Percentiles rank a stretch among this genome's conserved stretches.
These are phyloP conservation scores for Agapanthus africanus DNA, from an alignment of 106 monocot genomes.

Conservation along the genomic window DNA sequence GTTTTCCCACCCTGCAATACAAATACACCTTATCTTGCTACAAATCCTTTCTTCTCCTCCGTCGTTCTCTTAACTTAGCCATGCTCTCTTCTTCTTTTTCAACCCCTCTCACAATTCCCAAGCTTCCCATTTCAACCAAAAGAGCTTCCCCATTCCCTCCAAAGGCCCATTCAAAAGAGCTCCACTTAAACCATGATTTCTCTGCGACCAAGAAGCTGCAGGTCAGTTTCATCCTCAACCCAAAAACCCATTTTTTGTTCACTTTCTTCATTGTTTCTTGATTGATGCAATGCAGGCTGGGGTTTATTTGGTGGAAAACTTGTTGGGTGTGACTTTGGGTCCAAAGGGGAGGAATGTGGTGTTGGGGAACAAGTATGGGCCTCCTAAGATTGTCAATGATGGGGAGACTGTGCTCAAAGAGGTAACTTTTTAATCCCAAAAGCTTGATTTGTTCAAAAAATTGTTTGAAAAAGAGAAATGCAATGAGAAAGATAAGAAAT, in stretches of 20 bases:
- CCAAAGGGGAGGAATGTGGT: conserved; percentile 93
- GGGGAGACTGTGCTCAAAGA: conserved; percentile 93
- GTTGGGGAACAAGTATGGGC: conserved; percentile 77
- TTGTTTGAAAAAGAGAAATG: too few relatives aligned
- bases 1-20: too few relatives aligned
- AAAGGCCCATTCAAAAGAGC: conserved; percentile 61
- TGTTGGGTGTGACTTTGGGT: conserved; percentile 85
- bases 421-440: conserved; percentile 40
- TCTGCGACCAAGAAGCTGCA: conserved; percentile 82
- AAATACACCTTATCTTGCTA: too few relatives aligned
- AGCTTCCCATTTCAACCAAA: conserved; percentile 24
- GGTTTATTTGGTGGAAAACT: conserved; percentile 69
- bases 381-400: conserved; percentile 96
- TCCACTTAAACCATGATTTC: conserved; percentile 80
- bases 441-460: too few relatives aligned
- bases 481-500: too few relatives aligned
- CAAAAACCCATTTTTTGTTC: neutral
- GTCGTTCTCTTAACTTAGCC: too few relatives aligned
- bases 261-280: neutral
- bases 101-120: conserved; percentile 11
- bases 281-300: conserved; percentile 51
- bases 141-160: conserved; percentile 11
- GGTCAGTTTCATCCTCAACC: conserved; percentile 17
- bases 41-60: too few relatives aligned
- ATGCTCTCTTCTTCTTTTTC: conserved; percentile 14